Percentiles rank a stretch among this genome's conserved stretches.
phyloP scores from a whole-genome alignment of 2,329 filamentous ascomycete species.

The Epichloe gansuensis region DNA sequence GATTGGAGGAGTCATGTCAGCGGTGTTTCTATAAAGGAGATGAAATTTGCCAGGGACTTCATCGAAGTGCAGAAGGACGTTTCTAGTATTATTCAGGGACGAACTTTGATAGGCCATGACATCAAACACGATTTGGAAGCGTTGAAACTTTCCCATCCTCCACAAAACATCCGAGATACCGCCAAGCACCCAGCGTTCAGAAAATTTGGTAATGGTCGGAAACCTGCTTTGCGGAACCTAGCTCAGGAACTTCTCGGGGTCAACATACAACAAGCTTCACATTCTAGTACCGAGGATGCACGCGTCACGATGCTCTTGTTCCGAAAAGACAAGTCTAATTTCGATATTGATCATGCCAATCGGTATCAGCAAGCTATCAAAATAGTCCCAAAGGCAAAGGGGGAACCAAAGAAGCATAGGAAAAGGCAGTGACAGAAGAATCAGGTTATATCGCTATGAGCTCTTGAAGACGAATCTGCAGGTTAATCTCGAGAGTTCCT shows the following conservation, averaged over 20 bases:
- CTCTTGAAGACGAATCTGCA: not conserved
- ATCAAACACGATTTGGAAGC: conserved; percentile 68
- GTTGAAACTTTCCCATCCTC: conserved; percentile 67
- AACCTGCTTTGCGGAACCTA: conserved; percentile 52
- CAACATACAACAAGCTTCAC: conserved; percentile 51
- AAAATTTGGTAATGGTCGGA: conserved; percentile 53
- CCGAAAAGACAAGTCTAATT: conserved; percentile 66
- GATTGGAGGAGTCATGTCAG: conserved; percentile 86
- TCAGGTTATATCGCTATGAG: not conserved
- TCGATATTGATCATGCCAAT: conserved; percentile 69
- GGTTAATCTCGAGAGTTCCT: not conserved
- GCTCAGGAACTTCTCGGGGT: conserved; percentile 45
- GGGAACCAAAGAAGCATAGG: conserved; percentile 26
- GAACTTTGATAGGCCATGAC: conserved; percentile 74
- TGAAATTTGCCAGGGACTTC: conserved; percentile 59
- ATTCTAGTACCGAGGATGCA: conserved; percentile 68
- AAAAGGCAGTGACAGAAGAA: not conserved
- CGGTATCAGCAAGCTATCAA: conserved; percentile 36
- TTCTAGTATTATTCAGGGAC: conserved; percentile 52
- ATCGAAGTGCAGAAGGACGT: conserved; percentile 66
- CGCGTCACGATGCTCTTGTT: conserved; percentile 85
- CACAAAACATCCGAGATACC: conserved; percentile 72
- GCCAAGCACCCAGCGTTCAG: conserved; percentile 64
- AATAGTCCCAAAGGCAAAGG: conserved; percentile 11
- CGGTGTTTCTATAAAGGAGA: conserved; percentile 63